A percentile compares a stretch with the other conserved stretches of the same genome.
These are phyloP conservation scores for Aethionema arabicum DNA, from an alignment of 345 rosid genomes.

Conservation along the genomic window DNA sequence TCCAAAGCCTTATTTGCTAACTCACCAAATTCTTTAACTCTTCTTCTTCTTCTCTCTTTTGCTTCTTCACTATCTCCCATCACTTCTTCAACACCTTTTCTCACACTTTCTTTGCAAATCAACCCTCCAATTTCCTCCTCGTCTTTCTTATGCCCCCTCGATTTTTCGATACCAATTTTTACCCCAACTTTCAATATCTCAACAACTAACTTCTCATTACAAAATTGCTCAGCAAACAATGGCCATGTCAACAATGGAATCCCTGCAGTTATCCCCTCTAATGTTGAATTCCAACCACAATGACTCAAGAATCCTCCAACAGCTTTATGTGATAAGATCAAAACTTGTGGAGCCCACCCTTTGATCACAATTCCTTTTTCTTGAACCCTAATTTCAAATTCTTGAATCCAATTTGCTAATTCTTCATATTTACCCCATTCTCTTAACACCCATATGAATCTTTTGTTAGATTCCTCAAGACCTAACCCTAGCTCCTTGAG, in stretches of 20 bases:
- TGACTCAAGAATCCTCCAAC: conserved; percentile 57
- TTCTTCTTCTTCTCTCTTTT: conserved; percentile 35
- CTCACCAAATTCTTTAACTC: conserved; percentile 36
- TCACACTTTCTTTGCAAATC: conserved; percentile 32
- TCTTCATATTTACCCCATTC: conserved; percentile 23
- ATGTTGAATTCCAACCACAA: conserved; percentile 63
- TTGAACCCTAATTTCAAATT: conserved; percentile 41
- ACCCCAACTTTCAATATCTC: conserved; percentile 40
- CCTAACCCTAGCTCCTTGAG: conserved; percentile 52
- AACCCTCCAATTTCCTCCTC: conserved; percentile 31
- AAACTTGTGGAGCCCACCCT: conserved; percentile 63
- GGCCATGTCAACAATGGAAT: conserved; percentile 39
- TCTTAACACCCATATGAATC: conserved; percentile 55
- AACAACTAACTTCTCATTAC: conserved; percentile 33
- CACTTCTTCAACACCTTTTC: conserved; percentile 34
- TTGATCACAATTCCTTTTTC: conserved; percentile 47
- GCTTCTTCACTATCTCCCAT: conserved; percentile 37
- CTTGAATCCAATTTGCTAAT: conserved; percentile 41
- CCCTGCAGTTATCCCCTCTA: conserved; percentile 49
- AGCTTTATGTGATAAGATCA: conserved; percentile 47
- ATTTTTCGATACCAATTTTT: conserved; percentile 25
- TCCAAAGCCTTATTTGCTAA: conserved; percentile 40
- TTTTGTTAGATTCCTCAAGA: conserved; percentile 46
- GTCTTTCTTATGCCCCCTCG: conserved; percentile 24
- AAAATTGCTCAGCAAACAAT: conserved; percentile 34